Evolutionary conservation across 2,329 filamentous ascomycete species (phyloP).

Genomic region (Calonectria naviculata): DNA sequence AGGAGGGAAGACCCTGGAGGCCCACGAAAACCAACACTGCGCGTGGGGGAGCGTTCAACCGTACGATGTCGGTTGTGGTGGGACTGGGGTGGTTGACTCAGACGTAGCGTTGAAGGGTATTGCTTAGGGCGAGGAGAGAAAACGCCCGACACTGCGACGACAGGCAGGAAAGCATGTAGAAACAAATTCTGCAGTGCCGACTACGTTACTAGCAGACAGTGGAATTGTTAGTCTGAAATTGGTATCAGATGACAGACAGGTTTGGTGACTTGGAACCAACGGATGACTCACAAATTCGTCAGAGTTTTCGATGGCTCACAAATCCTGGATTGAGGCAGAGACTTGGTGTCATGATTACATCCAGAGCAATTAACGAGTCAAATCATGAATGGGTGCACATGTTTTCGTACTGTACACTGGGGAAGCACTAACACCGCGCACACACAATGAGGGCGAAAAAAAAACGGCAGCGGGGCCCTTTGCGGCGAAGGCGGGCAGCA

Average conservation of each 20-base stretch:
- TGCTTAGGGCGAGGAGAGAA: slow-evolving; percentile 30
- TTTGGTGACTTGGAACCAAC: slow-evolving; percentile 14
- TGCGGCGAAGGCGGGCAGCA: slow-evolving; percentile 8
- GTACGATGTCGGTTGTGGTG: slow-evolving; percentile 18
- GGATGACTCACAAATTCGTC: slow-evolving; percentile 5
- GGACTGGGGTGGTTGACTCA: slow-evolving; percentile 7
- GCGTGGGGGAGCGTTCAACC: slow-evolving; percentile 23
- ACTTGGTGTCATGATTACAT: background rate
- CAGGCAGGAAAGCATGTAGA: slow-evolving; percentile 7
- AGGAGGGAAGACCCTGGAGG: background rate
- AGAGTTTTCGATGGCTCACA: background rate
- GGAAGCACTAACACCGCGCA: background rate
- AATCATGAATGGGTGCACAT: slow-evolving; percentile 1
- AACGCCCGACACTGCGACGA: slow-evolving; percentile 28
- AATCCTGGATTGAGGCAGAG: background rate
- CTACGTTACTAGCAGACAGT: background rate
- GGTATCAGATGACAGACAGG: slow-evolving; percentile 8
- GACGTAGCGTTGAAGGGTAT: slow-evolving; percentile 17
- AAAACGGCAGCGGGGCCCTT: slow-evolving; percentile 19
- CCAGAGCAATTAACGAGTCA: background rate
- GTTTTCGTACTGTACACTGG: background rate
- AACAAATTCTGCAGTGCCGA: slow-evolving; percentile 7
- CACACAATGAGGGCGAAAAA: slow-evolving; percentile 10
- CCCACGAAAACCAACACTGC: slow-evolving; percentile 18
- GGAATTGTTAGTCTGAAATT: background rate